A percentile compares a stretch with the other conserved stretches of the same genome.
Conservation (phyloP, 176 grass and related monocot genomes). For the Carex pumila region DNA sequence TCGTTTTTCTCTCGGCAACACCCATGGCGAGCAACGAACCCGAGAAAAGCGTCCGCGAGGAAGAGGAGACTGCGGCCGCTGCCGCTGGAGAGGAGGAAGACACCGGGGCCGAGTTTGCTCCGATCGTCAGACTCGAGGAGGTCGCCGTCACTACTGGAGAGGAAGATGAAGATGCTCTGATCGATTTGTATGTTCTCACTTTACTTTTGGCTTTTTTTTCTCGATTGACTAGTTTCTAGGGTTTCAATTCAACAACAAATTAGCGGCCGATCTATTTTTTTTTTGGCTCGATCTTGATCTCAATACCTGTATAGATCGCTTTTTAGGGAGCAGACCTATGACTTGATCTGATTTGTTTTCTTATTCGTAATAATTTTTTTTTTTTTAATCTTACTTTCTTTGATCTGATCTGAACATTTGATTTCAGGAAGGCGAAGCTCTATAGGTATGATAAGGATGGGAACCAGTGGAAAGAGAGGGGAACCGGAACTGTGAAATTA, state of each 20-base stretch:
- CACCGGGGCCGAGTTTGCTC: slow-evolving; percentile 75
- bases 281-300: not conserved
- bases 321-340: not conserved
- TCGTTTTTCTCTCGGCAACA: not conserved
- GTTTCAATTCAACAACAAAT: not conserved
- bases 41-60: slow-evolving; percentile 41
- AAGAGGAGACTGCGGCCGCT: slow-evolving; percentile 33
- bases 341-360: slow-evolving; percentile 29
- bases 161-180: slow-evolving; percentile 61
- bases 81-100: slow-evolving; percentile 69
- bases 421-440: slow-evolving; percentile 57
- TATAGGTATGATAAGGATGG: slow-evolving; percentile 76
- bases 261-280: not conserved
- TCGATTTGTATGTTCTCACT: slow-evolving; percentile 45
- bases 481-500: slow-evolving; percentile 59
- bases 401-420: slow-evolving; percentile 28
- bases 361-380: not conserved
- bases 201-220: not conserved
- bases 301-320: not conserved
- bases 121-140: slow-evolving; percentile 78
- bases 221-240: not conserved
- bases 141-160: slow-evolving; percentile 81
- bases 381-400: not conserved
- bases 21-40: slow-evolving; percentile 30
- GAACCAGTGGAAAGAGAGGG: slow-evolving; percentile 72